Percentiles rank a stretch among this genome's conserved stretches.
Evolutionary conservation across 1,139 yeast genomes (phyloP).

Genomic region (Kluyveromyces marxianus): DNA sequence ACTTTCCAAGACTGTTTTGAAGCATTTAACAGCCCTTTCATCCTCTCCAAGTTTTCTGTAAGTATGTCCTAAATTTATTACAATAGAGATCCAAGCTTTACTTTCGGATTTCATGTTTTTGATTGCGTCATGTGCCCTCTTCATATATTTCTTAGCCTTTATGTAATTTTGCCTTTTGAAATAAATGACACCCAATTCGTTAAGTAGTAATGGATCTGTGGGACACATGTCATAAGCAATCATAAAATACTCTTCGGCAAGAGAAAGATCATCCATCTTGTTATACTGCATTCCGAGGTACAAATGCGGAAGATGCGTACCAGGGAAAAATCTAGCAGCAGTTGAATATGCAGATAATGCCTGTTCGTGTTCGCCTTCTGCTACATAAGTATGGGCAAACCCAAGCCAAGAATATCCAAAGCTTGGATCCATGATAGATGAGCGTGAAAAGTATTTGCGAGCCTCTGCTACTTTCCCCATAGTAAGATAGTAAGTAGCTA

Average conservation of each 20-base stretch:
- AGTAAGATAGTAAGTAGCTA: slow-evolving; percentile 81
- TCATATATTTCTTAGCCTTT: slow-evolving; percentile 65
- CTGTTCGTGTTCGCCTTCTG: slow-evolving; percentile 97
- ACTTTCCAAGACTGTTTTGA: slow-evolving; percentile 65
- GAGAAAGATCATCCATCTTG: slow-evolving; percentile 71
- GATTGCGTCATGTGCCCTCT: slow-evolving; percentile 67
- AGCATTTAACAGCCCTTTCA: slow-evolving; percentile 64
- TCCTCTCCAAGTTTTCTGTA: slow-evolving; percentile 60
- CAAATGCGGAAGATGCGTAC: slow-evolving; percentile 83
- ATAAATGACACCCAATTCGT: slow-evolving; percentile 85
- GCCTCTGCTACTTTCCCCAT: slow-evolving; percentile 75
- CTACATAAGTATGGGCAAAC: slow-evolving; percentile 95
- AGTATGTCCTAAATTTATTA: slow-evolving; percentile 82
- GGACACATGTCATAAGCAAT: slow-evolving; percentile 75
- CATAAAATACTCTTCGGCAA: slow-evolving; percentile 80
- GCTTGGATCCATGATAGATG: slow-evolving; percentile 81
- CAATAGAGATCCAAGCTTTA: slow-evolving; percentile 63
- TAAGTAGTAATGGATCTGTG: slow-evolving; percentile 76
- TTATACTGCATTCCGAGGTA: slow-evolving; percentile 95
- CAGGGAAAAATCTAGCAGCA: slow-evolving; percentile 89
- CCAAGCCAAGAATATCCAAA: slow-evolving; percentile 98
- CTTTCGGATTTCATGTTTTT: slow-evolving; percentile 65
- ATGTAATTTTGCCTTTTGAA: slow-evolving; percentile 67
- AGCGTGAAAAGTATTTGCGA: slow-evolving; percentile 78
- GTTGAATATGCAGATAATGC: slow-evolving; percentile 96